Evolutionary conservation across 2,329 filamentous ascomycete genomes (phyloP).

Genomic region (Venturiaceae sp.): DNA sequence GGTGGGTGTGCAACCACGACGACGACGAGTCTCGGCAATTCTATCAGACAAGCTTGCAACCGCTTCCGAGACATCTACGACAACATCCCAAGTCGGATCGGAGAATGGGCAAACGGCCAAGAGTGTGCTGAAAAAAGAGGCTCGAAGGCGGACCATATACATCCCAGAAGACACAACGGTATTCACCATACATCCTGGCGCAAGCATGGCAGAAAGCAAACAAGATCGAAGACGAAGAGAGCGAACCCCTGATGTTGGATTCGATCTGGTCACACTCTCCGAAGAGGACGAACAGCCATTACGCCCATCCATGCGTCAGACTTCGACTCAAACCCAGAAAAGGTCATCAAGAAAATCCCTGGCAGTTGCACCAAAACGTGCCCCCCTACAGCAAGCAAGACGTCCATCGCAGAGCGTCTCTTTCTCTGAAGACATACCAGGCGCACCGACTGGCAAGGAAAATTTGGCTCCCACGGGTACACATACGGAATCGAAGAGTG

Average conservation of each 20-base stretch:
- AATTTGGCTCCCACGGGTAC: slow-evolving; percentile 25
- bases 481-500: background rate
- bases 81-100: background rate
- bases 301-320: slow-evolving; percentile 12
- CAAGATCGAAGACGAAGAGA: slow-evolving; percentile 12
- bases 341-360: slow-evolving; percentile 31
- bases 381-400: slow-evolving; percentile 11
- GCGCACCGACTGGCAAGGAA: slow-evolving; percentile 50
- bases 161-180: slow-evolving; percentile 42
- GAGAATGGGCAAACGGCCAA: slow-evolving; percentile 12
- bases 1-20: slow-evolving; percentile 1
- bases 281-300: slow-evolving; percentile 20
- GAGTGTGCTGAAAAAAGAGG: slow-evolving; percentile 23
- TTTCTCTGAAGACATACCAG: slow-evolving; percentile 33
- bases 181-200: slow-evolving; percentile 41
- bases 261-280: slow-evolving; percentile 27
- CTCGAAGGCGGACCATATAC: slow-evolving; percentile 39
- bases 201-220: slow-evolving; percentile 14
- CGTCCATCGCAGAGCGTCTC: slow-evolving; percentile 29
- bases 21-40: slow-evolving; percentile 1
- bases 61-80: background rate
- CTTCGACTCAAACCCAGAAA: slow-evolving; percentile 19
- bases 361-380: slow-evolving; percentile 36
- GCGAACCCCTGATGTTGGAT: slow-evolving; percentile 25
- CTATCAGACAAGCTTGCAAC: slow-evolving; percentile 3